Evolutionary conservation across 768 basidiomycete species (phyloP).

Genomic region (Boletus pseudopeckii): DNA sequence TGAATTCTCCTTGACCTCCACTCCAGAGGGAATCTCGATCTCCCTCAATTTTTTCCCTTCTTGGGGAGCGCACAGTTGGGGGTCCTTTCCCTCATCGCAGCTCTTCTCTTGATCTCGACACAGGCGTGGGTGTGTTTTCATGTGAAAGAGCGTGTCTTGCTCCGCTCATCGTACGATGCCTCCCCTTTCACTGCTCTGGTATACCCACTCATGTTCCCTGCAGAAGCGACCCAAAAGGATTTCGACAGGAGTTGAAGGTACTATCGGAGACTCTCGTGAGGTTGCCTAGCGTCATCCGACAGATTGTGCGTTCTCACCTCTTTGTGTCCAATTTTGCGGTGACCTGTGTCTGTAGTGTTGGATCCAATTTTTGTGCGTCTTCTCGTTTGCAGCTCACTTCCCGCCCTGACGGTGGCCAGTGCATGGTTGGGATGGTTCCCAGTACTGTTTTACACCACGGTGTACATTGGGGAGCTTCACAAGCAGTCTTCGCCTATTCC

Average conservation of each 20-base stretch:
- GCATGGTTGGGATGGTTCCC: conserved; percentile 94
- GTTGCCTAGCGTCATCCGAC: conserved; percentile 71
- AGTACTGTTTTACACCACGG: conserved; percentile 79
- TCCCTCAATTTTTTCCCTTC: conserved; percentile 66
- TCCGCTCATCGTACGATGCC: conserved; percentile 35
- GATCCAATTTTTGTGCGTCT: conserved; percentile 76
- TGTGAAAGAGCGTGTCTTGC: conserved; percentile 74
- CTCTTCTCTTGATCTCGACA: conserved; percentile 58
- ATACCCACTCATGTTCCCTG: conserved; percentile 1
- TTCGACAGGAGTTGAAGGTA: conserved; percentile 48
- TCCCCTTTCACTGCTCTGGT: not conserved
- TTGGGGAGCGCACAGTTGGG: conserved; percentile 79
- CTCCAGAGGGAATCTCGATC: conserved; percentile 72
- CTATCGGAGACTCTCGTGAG: conserved; percentile 70
- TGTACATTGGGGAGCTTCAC: conserved; percentile 88
- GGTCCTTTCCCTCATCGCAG: conserved; percentile 74
- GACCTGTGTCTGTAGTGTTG: conserved; percentile 48
- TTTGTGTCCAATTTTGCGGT: conserved; percentile 5
- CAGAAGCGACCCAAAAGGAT: conserved; percentile 27
- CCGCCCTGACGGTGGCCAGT: conserved; percentile 35
- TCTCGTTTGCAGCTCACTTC: not conserved
- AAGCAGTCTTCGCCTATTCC: conserved; percentile 42
- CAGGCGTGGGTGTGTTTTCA: conserved; percentile 59
- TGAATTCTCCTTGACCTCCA: not conserved
- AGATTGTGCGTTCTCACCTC: conserved; percentile 57